These are phyloP conservation scores for Lunularia cruciata DNA, from an alignment of 225 moss, liverwort and hornwort genomes.

Conservation along the genomic window DNA sequence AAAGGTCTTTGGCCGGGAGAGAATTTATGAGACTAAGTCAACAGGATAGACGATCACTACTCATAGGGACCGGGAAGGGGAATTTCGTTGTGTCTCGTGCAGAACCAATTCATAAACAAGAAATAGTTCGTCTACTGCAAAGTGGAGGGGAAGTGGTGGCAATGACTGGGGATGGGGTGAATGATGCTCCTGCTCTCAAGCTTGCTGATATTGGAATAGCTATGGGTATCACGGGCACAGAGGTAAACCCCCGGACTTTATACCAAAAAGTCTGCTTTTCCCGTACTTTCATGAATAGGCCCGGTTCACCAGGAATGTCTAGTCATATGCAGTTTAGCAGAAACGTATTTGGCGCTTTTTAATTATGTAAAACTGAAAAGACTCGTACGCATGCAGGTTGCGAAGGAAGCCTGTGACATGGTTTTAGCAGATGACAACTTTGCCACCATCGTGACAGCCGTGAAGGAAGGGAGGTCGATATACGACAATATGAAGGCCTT, in stretches of 20 bases:
- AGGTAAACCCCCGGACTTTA: constrained; percentile 35
- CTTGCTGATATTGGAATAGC: constrained; percentile 70
- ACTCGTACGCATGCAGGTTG: constrained; percentile 39
- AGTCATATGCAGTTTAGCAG: too few species aligned
- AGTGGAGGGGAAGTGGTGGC: constrained; percentile 60
- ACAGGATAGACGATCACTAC: constrained; percentile 41
- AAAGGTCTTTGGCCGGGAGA: constrained; percentile 45
- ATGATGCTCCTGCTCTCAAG: constrained; percentile 71
- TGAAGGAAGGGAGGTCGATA: constrained; percentile 61
- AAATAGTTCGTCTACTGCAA: constrained; percentile 59
- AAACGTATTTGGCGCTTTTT: background rate
- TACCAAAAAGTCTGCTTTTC: background rate
- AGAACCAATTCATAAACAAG: constrained; percentile 68
- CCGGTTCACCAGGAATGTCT: background rate
- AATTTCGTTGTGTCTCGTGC: constrained; percentile 63
- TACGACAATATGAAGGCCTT: constrained; percentile 75
- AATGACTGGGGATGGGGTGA: constrained; percentile 71
- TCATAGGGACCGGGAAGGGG: constrained; percentile 35
- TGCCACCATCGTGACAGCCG: constrained; percentile 56
- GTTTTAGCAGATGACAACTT: constrained; percentile 72
- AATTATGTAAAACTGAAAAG: background rate
- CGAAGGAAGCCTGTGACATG: constrained; percentile 70
- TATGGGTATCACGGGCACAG: constrained; percentile 69
- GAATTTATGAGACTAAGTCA: constrained; percentile 54
- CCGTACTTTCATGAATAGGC: too few species aligned